Evolutionary conservation across 2,329 filamentous ascomycete species (phyloP).

Genomic region (Fusarium anguioides): DNA sequence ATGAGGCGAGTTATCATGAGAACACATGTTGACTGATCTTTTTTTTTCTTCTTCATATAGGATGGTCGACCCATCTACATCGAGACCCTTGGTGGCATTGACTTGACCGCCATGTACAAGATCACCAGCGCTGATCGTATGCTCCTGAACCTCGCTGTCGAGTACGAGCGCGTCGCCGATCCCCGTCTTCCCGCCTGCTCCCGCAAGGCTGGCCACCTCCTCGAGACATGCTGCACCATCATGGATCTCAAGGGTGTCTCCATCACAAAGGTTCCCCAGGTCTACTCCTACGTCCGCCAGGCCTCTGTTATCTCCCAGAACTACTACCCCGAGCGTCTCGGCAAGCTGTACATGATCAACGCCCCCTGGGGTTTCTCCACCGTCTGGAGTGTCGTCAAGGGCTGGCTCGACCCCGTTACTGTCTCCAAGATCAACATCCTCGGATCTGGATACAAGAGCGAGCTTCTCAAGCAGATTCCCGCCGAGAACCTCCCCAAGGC

Average conservation of each 20-base stretch:
- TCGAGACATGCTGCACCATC: slow-evolving; percentile 98
- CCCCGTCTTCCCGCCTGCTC: slow-evolving; percentile 95
- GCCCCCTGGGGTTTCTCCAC: slow-evolving; percentile 93
- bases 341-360: slow-evolving; percentile 98
- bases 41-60: slow-evolving; percentile 56
- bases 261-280: slow-evolving; percentile 80
- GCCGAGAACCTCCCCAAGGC: slow-evolving; percentile 88
- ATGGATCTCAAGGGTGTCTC: slow-evolving; percentile 98
- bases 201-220: slow-evolving; percentile 86
- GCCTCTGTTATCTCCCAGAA: slow-evolving; percentile 94
- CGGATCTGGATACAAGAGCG: slow-evolving; percentile 81
- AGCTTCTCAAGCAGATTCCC: slow-evolving; percentile 86
- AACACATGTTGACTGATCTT: slow-evolving; percentile 29
- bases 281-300: slow-evolving; percentile 88
- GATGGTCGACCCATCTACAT: slow-evolving; percentile 98
- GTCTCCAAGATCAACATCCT: slow-evolving; percentile 96
- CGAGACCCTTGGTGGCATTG: slow-evolving; percentile 93
- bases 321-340: slow-evolving; percentile 98
- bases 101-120: slow-evolving; percentile 89
- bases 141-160: slow-evolving; percentile 94
- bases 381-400: slow-evolving; percentile 88
- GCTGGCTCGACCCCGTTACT: slow-evolving; percentile 96
- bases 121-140: slow-evolving; percentile 94
- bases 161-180: slow-evolving; percentile 97
- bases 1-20: slow-evolving; percentile 8